phyloP scores from a whole-genome alignment of 805 yeast genomes.

The Teunomyces atbi region DNA sequence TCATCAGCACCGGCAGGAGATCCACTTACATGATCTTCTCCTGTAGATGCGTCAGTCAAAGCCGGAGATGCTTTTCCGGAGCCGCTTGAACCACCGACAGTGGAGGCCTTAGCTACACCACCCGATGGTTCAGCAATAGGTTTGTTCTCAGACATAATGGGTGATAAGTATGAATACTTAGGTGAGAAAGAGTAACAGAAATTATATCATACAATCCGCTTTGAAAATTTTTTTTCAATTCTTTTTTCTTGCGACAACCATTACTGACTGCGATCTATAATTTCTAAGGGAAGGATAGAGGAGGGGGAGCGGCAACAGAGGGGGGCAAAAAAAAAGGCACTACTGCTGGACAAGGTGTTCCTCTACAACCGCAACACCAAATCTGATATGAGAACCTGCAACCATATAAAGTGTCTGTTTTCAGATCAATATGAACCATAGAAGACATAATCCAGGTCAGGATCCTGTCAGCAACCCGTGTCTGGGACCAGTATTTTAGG shows the following conservation, averaged over 20 bases:
- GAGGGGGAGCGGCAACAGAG: not conserved
- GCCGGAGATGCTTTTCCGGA: constrained; percentile 3
- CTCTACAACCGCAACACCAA: too few species aligned
- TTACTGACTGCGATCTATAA: not conserved
- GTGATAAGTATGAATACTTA: constrained; percentile 7
- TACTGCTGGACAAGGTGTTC: too few species aligned
- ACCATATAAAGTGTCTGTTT: too few species aligned
- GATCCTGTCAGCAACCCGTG: not conserved
- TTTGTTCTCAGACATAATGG: constrained; percentile 17
- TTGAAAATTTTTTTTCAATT: constrained; percentile 5
- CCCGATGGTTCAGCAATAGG: constrained; percentile 10
- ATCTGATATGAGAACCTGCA: too few species aligned
- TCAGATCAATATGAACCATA: not conserved
- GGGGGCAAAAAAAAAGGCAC: not conserved
- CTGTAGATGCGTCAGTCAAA: constrained; percentile 1
- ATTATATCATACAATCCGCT: constrained; percentile 3
- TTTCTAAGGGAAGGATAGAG: not conserved
- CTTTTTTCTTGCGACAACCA: constrained; percentile 3
- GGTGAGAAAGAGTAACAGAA: constrained; percentile 8
- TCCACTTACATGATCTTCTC: not conserved
- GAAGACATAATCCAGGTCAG: not conserved
- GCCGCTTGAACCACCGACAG: constrained; percentile 6
- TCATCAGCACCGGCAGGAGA: constrained; percentile 6
- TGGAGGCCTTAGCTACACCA: constrained; percentile 8
- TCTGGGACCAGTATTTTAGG: not conserved